Conservation (phyloP, 768 basidiomycete genomes). For the Mycena maculata region DNA sequence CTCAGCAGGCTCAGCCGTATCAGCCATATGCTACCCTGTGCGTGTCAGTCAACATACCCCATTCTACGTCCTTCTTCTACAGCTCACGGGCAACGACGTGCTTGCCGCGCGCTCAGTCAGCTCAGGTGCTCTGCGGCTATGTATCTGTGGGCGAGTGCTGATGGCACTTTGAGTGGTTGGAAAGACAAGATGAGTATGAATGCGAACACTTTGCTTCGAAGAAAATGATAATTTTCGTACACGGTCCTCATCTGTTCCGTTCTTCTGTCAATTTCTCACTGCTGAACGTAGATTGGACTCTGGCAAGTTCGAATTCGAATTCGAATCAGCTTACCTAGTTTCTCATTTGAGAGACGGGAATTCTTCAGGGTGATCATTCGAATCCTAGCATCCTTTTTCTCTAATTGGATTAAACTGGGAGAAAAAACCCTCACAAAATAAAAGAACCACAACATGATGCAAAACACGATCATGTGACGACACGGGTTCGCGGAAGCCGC, state of each 20-base stretch:
- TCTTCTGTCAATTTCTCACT: too few relatives aligned
- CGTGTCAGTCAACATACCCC: not conserved
- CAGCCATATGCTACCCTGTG: not conserved
- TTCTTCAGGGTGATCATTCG: not conserved
- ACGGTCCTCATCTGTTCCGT: too few relatives aligned
- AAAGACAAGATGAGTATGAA: not conserved
- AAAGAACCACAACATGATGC: not conserved
- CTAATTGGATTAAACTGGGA: not conserved
- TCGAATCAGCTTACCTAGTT: too few relatives aligned
- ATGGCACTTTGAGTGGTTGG: not conserved
- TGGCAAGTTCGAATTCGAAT: not conserved
- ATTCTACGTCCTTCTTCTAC: not conserved
- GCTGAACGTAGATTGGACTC: too few relatives aligned
- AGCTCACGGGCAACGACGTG: not conserved
- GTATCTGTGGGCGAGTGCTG: not conserved
- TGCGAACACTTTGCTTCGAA: too few relatives aligned
- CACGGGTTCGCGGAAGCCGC: not conserved
- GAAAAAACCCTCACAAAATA: too few relatives aligned
- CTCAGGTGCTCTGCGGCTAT: not conserved
- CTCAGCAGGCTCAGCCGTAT: too few relatives aligned
- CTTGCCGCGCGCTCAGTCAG: not conserved
- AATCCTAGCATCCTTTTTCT: not conserved
- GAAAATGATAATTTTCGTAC: not conserved
- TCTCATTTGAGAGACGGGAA: too few relatives aligned
- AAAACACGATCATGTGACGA: conserved; percentile 12